Conservation (phyloP, 2,329 filamentous ascomycete genomes). For the Raffaelea albimanens region DNA sequence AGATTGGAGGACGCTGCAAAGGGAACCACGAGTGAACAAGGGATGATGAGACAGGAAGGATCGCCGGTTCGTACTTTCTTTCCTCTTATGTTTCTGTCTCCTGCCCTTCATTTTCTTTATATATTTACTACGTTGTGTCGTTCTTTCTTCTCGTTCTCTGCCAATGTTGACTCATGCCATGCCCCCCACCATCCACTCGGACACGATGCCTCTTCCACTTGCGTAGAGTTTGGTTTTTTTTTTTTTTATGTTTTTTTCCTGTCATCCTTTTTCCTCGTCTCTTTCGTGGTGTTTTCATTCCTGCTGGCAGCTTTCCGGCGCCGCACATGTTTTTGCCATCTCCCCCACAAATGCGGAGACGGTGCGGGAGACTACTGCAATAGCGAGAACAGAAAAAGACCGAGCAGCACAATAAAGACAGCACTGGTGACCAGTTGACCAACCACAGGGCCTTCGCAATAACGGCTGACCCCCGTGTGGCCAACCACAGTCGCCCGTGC, state of each 20-base stretch:
- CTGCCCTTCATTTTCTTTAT: too few relatives aligned
- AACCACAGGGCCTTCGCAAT: too few relatives aligned
- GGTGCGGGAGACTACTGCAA: background rate
- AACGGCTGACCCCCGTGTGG: too few relatives aligned
- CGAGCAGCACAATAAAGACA: too few relatives aligned
- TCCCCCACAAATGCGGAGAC: conserved; percentile 6
- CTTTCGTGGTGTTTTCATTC: too few relatives aligned
- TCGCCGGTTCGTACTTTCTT: too few relatives aligned
- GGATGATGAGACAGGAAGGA: too few relatives aligned
- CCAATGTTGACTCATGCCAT: background rate
- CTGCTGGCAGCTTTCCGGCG: background rate
- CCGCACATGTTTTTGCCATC: background rate
- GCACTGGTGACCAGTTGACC: too few relatives aligned
- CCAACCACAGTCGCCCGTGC: too few relatives aligned
- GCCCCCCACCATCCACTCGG: background rate
- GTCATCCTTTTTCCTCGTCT: background rate
- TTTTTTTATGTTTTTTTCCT: background rate
- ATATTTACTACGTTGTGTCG: background rate
- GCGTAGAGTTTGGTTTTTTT: background rate
- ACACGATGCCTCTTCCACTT: background rate
- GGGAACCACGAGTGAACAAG: too few relatives aligned
- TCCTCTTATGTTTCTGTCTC: too few relatives aligned
- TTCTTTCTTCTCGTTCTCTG: background rate
- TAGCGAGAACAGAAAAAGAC: background rate
- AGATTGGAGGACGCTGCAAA: too few relatives aligned